Evolutionary conservation across 805 yeast genomes (phyloP).

Genomic region (Cyberlindnera mycetangii): DNA sequence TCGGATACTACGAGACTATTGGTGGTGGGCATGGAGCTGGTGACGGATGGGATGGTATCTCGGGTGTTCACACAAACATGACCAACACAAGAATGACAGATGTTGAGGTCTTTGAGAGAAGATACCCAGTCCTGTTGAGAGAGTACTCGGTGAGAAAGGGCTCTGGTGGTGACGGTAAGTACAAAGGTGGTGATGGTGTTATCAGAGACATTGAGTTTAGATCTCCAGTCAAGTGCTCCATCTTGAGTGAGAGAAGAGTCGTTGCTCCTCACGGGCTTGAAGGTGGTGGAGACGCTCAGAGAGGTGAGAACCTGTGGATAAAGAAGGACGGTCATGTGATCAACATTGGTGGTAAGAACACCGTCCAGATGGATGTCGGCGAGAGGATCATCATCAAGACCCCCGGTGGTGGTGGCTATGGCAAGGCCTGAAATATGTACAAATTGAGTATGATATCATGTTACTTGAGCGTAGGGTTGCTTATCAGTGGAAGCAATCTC

Average conservation of each 20-base stretch:
- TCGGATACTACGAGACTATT: slow-evolving; percentile 91
- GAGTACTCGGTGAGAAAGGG: slow-evolving; percentile 66
- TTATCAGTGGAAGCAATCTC: not conserved
- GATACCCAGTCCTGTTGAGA: slow-evolving; percentile 78
- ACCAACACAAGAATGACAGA: slow-evolving; percentile 93
- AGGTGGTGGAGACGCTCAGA: slow-evolving; percentile 75
- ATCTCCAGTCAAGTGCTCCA: slow-evolving; percentile 69
- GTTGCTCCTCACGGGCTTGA: slow-evolving; percentile 81
- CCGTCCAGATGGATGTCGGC: slow-evolving; percentile 54
- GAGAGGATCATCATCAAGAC: slow-evolving; percentile 67
- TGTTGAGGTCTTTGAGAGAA: slow-evolving; percentile 80
- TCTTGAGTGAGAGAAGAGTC: slow-evolving; percentile 82
- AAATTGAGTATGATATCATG: not conserved
- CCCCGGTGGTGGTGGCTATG: slow-evolving; percentile 89
- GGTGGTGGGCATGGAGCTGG: slow-evolving; percentile 98
- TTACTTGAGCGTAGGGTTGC: not conserved
- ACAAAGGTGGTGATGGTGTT: slow-evolving; percentile 83
- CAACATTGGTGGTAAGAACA: slow-evolving; percentile 70
- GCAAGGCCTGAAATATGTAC: slow-evolving; percentile 28
- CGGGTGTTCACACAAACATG: slow-evolving; percentile 93
- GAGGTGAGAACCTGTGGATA: slow-evolving; percentile 66
- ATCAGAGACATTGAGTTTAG: slow-evolving; percentile 81
- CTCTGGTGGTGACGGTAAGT: slow-evolving; percentile 80
- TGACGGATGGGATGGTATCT: slow-evolving; percentile 77
- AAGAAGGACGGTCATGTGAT: slow-evolving; percentile 35